These are phyloP conservation scores for Dimocarpus longan DNA, from an alignment of 345 rosid genomes.

Conservation along the genomic window DNA sequence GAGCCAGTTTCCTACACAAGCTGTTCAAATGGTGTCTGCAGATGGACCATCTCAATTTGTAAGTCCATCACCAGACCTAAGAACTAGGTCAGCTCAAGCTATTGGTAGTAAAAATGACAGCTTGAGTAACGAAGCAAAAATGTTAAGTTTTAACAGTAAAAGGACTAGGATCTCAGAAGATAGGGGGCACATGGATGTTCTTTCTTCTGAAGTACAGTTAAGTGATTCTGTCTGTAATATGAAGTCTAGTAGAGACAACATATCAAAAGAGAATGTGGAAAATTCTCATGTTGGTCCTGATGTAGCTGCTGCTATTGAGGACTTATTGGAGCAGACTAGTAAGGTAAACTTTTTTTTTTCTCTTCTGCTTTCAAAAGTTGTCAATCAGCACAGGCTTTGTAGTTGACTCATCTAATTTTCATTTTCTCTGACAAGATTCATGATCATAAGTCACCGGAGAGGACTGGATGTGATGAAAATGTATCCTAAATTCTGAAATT, in stretches of 20 bases:
- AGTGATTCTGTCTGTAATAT: slow-evolving; percentile 30
- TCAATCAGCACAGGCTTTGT: slow-evolving; percentile 17
- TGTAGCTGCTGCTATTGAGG: slow-evolving; percentile 93
- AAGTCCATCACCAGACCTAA: slow-evolving; percentile 52
- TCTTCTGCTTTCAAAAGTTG: slow-evolving; percentile 8
- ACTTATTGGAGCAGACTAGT: slow-evolving; percentile 85
- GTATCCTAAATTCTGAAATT: slow-evolving; percentile 58
- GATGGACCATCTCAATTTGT: slow-evolving; percentile 51
- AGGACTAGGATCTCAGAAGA: slow-evolving; percentile 55
- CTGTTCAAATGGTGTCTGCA: slow-evolving; percentile 44
- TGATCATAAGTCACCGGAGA: slow-evolving; percentile 64
- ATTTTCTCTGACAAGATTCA: slow-evolving; percentile 58
- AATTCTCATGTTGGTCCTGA: slow-evolving; percentile 65
- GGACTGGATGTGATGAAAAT: slow-evolving; percentile 45
- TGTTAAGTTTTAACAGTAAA: slow-evolving; percentile 43
- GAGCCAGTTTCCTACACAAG: slow-evolving; percentile 79
- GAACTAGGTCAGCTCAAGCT: slow-evolving; percentile 24
- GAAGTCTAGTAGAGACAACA: slow-evolving; percentile 36
- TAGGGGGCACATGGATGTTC: slow-evolving; percentile 31
- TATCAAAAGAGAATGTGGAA: slow-evolving; percentile 42
- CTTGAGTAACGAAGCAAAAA: slow-evolving; percentile 37
- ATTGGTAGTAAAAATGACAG: slow-evolving; percentile 29
- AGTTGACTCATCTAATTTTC: slow-evolving; percentile 29
- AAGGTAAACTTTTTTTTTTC: slow-evolving; percentile 47
- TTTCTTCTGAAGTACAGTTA: slow-evolving; percentile 42